phyloP scores from a whole-genome alignment of 2,329 filamentous ascomycete species.

The Albophoma yamanashiensis region DNA sequence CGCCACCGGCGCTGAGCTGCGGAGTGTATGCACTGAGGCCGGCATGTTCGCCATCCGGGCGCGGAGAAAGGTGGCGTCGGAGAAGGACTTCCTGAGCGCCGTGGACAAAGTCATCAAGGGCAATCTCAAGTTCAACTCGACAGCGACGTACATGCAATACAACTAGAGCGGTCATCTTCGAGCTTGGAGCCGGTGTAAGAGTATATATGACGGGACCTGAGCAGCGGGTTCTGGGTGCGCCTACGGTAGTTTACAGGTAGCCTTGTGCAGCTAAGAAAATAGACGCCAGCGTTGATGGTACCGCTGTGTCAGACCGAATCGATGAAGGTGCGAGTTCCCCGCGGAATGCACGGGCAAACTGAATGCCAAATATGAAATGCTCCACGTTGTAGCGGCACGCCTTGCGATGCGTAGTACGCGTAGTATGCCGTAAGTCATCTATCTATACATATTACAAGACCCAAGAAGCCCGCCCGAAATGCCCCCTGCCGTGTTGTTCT shows the following conservation, averaged over 20 bases:
- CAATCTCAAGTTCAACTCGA: slow-evolving; percentile 98
- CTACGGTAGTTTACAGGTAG: slow-evolving; percentile 5
- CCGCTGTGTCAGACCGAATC: not conserved
- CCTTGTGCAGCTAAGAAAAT: slow-evolving; percentile 5
- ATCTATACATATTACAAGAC: not conserved
- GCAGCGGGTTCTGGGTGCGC: slow-evolving; percentile 12
- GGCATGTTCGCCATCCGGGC: slow-evolving; percentile 97
- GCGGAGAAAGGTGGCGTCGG: slow-evolving; percentile 90
- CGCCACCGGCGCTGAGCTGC: slow-evolving; percentile 88
- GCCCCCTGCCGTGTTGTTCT: not conserved
- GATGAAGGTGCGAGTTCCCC: too few species aligned
- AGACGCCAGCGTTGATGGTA: slow-evolving; percentile 6
- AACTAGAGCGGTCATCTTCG: slow-evolving; percentile 50
- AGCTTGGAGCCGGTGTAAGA: slow-evolving; percentile 23
- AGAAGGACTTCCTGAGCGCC: slow-evolving; percentile 96
- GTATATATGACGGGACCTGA: slow-evolving; percentile 12
- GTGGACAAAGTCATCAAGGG: slow-evolving; percentile 99
- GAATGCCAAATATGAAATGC: not conserved
- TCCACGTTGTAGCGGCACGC: not conserved
- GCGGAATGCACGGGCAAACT: not conserved
- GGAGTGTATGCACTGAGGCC: slow-evolving; percentile 94
- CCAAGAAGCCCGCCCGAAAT: not conserved
- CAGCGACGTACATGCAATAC: slow-evolving; percentile 97
- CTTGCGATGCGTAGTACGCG: not conserved
- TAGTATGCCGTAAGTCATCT: not conserved